A percentile compares a stretch with the other conserved stretches of the same genome.
Evolutionary conservation across 192 early-diverging fungal genomes (phyloP).

Genomic region (Chytriomyces confervae): DNA sequence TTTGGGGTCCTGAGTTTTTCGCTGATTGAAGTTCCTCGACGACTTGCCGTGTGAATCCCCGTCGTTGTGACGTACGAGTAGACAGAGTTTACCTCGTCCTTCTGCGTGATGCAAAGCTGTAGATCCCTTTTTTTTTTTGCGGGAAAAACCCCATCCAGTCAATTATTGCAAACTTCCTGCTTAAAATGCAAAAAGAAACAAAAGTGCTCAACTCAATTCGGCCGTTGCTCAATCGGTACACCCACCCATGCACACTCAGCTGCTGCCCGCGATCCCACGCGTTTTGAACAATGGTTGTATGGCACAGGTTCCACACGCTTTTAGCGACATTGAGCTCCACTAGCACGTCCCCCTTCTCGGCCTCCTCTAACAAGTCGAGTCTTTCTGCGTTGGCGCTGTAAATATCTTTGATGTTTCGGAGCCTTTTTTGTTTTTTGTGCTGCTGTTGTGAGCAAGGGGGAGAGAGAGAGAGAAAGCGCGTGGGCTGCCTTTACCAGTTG

Average conservation of each 20-base stretch:
- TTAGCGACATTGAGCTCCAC: constrained; percentile 79
- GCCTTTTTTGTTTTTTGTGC: neutral
- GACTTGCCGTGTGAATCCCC: constrained; percentile 6
- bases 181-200: too few relatives aligned
- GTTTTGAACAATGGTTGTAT: constrained; percentile 82
- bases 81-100: constrained; percentile 24
- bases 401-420: constrained; percentile 45
- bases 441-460: neutral
- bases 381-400: constrained; percentile 24
- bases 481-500: constrained; percentile 31
- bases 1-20: neutral
- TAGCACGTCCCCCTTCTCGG: constrained; percentile 22
- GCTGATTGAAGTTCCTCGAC: constrained; percentile 13
- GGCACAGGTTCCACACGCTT: constrained; percentile 73
- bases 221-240: constrained; percentile 47
- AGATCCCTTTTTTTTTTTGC: constrained; percentile 17
- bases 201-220: too few relatives aligned
- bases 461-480: neutral
- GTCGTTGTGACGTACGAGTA: constrained; percentile 26
- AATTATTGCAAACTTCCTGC: too few relatives aligned
- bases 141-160: neutral
- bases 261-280: constrained; percentile 80
- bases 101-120: constrained; percentile 31
- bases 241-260: constrained; percentile 63
- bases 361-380: constrained; percentile 4